Evolutionary conservation across 2,329 filamentous ascomycete species (phyloP).

Genomic region (Talaromyces sp.): DNA sequence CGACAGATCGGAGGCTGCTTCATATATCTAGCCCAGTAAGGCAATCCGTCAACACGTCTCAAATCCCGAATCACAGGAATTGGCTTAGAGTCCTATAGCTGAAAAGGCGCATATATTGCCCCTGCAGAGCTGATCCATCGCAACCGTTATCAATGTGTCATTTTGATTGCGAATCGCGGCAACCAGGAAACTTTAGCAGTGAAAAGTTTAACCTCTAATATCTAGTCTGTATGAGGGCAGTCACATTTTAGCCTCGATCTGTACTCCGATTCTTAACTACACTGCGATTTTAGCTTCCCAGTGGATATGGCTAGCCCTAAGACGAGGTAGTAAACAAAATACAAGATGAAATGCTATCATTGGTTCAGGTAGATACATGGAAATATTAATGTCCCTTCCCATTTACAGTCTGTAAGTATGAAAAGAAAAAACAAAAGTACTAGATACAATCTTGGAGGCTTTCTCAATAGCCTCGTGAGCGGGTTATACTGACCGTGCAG

Average conservation of each 20-base stretch:
- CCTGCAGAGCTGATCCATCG: neutral
- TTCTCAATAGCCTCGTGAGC: slow-evolving; percentile 78
- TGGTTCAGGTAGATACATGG: neutral
- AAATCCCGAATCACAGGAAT: too few species aligned
- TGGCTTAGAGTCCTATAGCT: too few species aligned
- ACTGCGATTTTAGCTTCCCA: neutral
- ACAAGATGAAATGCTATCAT: neutral
- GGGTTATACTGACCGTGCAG: slow-evolving; percentile 46
- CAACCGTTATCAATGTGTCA: neutral
- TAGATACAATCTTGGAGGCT: slow-evolving; percentile 39
- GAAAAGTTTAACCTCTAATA: neutral
- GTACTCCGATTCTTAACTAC: neutral
- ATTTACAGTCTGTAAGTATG: neutral
- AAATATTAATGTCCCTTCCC: neutral
- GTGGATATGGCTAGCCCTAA: neutral
- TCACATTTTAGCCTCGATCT: neutral
- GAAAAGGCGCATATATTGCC: too few species aligned
- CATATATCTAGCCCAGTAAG: too few species aligned
- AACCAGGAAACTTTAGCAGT: neutral
- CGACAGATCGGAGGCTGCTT: too few species aligned
- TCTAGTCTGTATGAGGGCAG: neutral
- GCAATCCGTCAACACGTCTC: too few species aligned
- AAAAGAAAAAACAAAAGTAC: neutral
- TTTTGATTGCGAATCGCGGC: neutral
- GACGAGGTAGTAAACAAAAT: neutral